A percentile compares a stretch with the other conserved stretches of the same genome.
Conservation (phyloP, 495 filamentous ascomycete genomes). For the Trichocladium uniseriatum region DNA sequence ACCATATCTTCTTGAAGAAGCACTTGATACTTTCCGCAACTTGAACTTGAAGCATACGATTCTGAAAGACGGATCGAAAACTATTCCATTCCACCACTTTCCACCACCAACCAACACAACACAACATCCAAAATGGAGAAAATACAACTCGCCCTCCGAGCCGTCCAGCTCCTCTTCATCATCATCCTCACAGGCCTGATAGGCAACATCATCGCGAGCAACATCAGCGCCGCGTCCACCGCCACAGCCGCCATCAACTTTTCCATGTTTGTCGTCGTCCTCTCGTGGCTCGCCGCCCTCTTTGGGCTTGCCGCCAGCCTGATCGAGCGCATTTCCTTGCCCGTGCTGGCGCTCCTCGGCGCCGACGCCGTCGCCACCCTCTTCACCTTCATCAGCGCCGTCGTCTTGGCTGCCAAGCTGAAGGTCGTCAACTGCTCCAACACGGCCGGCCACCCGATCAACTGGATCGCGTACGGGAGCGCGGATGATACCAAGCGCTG, state of each 20-base stretch:
- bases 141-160: conserved; percentile 31
- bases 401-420: conserved; percentile 42
- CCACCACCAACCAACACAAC: not conserved
- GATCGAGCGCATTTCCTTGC: conserved; percentile 26
- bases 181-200: conserved; percentile 39
- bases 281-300: conserved; percentile 34
- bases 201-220: conserved; percentile 42
- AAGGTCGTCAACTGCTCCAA: conserved; percentile 33
- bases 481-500: conserved; percentile 36
- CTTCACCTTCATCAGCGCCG: conserved; percentile 37
- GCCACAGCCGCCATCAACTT: conserved; percentile 40
- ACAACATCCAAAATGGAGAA: conserved; percentile 28
- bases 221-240: conserved; percentile 26
- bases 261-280: conserved; percentile 40
- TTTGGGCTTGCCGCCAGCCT: conserved; percentile 29
- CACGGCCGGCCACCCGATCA: conserved; percentile 8
- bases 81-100: too few relatives aligned
- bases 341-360: conserved; percentile 25
- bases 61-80: too few relatives aligned
- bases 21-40: too few relatives aligned
- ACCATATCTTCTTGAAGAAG: too few relatives aligned
- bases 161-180: conserved; percentile 34
- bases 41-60: too few relatives aligned
- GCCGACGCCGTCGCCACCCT: conserved; percentile 33
- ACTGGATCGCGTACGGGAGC: conserved; percentile 42